A percentile compares a stretch with the other conserved stretches of the same genome.
Conservation (phyloP, 192 early-diverging fungal genomes). For the Dispira simplex region DNA sequence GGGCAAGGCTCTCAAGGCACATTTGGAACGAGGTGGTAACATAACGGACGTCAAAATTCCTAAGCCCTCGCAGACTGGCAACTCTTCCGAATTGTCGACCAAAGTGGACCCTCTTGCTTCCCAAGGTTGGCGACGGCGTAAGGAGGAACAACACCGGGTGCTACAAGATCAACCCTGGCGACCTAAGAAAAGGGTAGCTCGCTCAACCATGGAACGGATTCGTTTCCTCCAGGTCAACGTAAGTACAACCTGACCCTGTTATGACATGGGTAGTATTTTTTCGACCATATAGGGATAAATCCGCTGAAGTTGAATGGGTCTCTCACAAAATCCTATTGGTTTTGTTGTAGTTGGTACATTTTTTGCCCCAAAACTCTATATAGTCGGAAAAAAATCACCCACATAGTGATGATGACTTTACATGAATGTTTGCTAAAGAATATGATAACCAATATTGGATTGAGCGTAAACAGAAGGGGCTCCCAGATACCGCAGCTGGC, state of each 20-base stretch:
- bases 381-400: too few relatives aligned
- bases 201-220: not conserved
- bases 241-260: not conserved
- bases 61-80: not conserved
- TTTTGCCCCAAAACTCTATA: too few relatives aligned
- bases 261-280: too few relatives aligned
- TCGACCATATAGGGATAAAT: too few relatives aligned
- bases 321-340: too few relatives aligned
- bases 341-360: too few relatives aligned
- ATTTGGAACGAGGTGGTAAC: not conserved
- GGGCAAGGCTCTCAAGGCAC: not conserved
- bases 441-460: too few relatives aligned
- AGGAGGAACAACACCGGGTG: not conserved
- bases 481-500: not conserved
- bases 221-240: not conserved
- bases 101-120: not conserved
- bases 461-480: not conserved
- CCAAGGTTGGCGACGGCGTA: not conserved
- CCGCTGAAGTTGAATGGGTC: too few relatives aligned
- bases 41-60: not conserved
- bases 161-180: not conserved
- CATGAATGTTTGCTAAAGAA: not conserved
- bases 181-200: not conserved
- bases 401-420: not conserved
- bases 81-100: not conserved